Base-by-base conservation (phyloP, 176 grass and related monocot genomes). In the Oryza meyeriana region DNA sequence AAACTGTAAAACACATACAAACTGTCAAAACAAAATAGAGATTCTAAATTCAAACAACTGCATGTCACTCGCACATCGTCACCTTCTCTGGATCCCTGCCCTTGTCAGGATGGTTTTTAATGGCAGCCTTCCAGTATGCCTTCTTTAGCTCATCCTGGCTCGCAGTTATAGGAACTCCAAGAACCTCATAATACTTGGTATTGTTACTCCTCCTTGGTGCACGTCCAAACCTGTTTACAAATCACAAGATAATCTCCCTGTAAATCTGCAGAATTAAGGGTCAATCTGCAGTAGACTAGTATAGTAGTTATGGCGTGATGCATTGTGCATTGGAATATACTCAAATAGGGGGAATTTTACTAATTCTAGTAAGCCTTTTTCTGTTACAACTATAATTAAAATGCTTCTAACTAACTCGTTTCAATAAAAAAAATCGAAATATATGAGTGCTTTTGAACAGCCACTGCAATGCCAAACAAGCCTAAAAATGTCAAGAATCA, bases 21-120 rank as follows among this genome's bases (percentile, higher is more conserved):
- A 81, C 20, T 18, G n/a, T 81, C 7, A 79, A 61, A 83, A 76
- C 29, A 78, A 79, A 80, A 4, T 28, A 75, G 59, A 22, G 55
- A 57, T 48, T 20, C 8, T n/a, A 31, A 72, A 41, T 62, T 32
- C 18, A 65, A 80, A 64, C 11, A 75, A 83, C 12, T 57, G 42
- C 24, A 40, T 4, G 16, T 11, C 12, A 57, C 22, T n/a, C 7
- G 0, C 20, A 0, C 28, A 72, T 68, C 35, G 28, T 20, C 74
- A 50, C 90, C 85, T 95, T 92, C 68, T 95, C 93, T 63, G 83
- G 90, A 68, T 95, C 90, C 65, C 93, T 90, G 66, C 88, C 90
- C 85, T 95, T 92, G 70, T 95, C 90, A 35, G 90, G 90, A 48
- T 95, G 93, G 58, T 86, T 95, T 79, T 92, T 95, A 71, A 92